A percentile compares a stretch with the other conserved stretches of the same genome.
phyloP scores from a whole-genome alignment of 306 rosid genomes.

The Fagus crenata region DNA sequence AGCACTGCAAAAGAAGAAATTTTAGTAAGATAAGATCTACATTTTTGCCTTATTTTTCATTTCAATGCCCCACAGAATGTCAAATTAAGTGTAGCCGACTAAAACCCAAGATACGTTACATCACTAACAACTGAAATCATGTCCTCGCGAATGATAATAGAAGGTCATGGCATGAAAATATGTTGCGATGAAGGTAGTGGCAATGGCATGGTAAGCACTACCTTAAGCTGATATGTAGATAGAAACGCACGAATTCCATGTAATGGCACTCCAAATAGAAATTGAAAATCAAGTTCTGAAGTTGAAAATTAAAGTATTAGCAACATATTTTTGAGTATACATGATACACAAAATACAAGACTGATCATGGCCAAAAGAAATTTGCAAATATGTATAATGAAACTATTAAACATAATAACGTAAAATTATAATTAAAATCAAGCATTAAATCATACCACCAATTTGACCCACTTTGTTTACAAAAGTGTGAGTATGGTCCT shows the following conservation, averaged over 20 bases:
- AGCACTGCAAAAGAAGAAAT: not conserved
- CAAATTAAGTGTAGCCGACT: not conserved
- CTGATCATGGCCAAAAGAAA: slow-evolving; percentile 7
- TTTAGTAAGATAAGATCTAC: not conserved
- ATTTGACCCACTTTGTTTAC: slow-evolving; percentile 92
- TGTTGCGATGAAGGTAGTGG: slow-evolving; percentile 9
- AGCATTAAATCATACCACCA: slow-evolving; percentile 64
- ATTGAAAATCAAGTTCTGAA: slow-evolving; percentile 97
- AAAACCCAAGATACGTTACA: not conserved
- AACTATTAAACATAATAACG: slow-evolving; percentile 1
- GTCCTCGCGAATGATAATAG: slow-evolving; percentile 6
- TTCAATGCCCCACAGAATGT: not conserved
- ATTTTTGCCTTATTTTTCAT: not conserved
- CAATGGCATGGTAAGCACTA: slow-evolving; percentile 24
- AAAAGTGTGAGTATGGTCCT: slow-evolving; percentile 96
- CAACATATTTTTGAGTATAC: slow-evolving; percentile 10
- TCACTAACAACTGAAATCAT: not conserved
- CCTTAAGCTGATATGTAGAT: slow-evolving; percentile 91
- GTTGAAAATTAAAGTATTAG: slow-evolving; percentile 36
- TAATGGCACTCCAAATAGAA: slow-evolving; percentile 87
- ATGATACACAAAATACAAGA: slow-evolving; percentile 13
- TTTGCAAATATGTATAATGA: slow-evolving; percentile 8
- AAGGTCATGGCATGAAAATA: slow-evolving; percentile 23
- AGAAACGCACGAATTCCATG: slow-evolving; percentile 94
- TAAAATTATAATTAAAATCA: slow-evolving; percentile 19